phyloP scores from a whole-genome alignment of 495 filamentous ascomycete genomes.

The Monascus purpureus region DNA sequence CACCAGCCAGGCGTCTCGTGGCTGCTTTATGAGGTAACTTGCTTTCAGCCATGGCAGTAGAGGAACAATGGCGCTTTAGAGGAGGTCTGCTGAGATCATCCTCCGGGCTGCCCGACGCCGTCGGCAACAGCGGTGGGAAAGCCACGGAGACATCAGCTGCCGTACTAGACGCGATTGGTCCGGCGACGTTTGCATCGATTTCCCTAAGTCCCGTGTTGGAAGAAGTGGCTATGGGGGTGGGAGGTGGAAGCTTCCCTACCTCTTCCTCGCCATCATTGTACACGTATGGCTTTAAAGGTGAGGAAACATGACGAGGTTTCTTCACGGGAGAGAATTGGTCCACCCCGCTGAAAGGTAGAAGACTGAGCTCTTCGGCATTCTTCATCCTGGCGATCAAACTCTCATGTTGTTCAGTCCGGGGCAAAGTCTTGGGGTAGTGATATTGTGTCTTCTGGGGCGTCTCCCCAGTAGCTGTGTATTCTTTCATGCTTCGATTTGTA shows the following conservation, averaged over 20 bases:
- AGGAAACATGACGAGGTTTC: constrained; percentile 12
- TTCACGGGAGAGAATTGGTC: constrained; percentile 9
- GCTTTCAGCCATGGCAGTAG: constrained; percentile 17
- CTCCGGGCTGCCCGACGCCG: constrained; percentile 1
- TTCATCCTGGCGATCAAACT: constrained; percentile 45
- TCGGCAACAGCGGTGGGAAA: neutral
- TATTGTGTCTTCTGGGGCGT: constrained; percentile 72
- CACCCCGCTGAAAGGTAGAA: constrained; percentile 21
- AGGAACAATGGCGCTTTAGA: constrained; percentile 39
- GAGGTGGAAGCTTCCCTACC: constrained; percentile 23
- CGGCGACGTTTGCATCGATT: constrained; percentile 39
- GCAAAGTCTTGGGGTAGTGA: constrained; percentile 58
- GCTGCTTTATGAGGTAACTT: constrained; percentile 30
- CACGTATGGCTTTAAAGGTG: constrained; percentile 26
- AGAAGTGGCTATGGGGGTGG: constrained; percentile 19
- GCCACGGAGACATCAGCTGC: constrained; percentile 5
- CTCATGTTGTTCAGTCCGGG: constrained; percentile 61
- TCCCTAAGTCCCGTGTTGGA: constrained; percentile 40
- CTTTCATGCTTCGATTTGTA: constrained; percentile 43
- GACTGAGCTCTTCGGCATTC: constrained; percentile 24
- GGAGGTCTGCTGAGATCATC: constrained; percentile 33
- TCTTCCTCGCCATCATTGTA: constrained; percentile 31
- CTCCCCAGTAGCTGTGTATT: constrained; percentile 73
- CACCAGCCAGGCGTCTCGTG: constrained; percentile 28
- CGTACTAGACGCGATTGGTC: constrained; percentile 17